phyloP scores from a whole-genome alignment of 2,329 filamentous ascomycete genomes.

The Trichoderma asperellum region DNA sequence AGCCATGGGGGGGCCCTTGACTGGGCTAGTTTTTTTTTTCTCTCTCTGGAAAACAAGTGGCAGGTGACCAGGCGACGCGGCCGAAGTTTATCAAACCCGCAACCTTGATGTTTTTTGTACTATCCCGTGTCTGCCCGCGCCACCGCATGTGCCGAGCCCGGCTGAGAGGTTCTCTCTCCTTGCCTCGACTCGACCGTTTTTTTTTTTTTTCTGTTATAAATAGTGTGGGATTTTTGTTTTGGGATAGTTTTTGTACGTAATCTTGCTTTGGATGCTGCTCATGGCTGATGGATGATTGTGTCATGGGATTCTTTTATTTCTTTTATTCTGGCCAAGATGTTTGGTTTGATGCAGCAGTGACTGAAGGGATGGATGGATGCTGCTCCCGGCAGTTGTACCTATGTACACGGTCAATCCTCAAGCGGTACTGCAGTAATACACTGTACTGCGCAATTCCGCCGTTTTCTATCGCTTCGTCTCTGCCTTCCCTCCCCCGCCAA shows the following conservation, averaged over 20 bases:
- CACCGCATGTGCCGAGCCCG: slow-evolving; percentile 13
- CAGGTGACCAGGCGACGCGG: slow-evolving; percentile 2
- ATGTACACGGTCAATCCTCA: too few species aligned
- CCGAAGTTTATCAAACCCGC: not conserved
- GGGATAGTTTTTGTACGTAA: not conserved
- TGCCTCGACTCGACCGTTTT: not conserved
- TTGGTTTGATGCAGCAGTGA: too few species aligned
- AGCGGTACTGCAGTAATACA: too few species aligned
- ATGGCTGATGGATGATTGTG: not conserved
- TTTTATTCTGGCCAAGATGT: not conserved
- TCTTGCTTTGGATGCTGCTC: not conserved
- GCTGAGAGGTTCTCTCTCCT: not conserved
- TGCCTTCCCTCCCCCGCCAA: not conserved
- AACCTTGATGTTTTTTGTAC: not conserved
- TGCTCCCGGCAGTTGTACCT: not conserved
- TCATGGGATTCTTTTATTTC: not conserved
- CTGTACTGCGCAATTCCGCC: not conserved
- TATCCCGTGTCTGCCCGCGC: slow-evolving; percentile 23
- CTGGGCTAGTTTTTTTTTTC: not conserved
- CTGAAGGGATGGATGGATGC: too few species aligned
- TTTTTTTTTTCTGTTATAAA: not conserved
- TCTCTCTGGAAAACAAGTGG: not conserved
- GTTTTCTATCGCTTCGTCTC: not conserved
- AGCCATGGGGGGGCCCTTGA: not conserved
- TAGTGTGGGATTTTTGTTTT: not conserved